Base-by-base conservation (phyloP, 2,329 filamentous ascomycete genomes). In the Fusarium phyllophilum region DNA sequence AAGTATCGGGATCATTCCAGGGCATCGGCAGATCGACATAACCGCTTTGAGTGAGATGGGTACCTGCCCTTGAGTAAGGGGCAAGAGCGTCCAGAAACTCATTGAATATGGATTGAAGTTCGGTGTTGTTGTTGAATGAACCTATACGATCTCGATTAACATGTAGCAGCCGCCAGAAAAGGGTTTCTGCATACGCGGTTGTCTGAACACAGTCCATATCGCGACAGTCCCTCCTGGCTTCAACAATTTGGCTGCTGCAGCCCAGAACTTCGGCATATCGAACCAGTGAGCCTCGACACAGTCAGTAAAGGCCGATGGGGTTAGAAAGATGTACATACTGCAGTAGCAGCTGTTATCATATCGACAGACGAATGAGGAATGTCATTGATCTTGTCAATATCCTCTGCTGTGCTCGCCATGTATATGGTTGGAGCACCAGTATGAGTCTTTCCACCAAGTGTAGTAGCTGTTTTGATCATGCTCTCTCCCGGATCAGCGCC, bases 261-360 rank as follows among this genome's bases (percentile, higher is more conserved):
- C 14, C 68, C 68, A 70, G 14, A 70, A 70, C 12, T 15, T 36
- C 8, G 54, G n/a, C 68, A 70, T 70, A 1, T 70, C 46, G 0
- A 70, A 70, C 68, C 68, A 70, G 7, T 70, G 68, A 9, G 68
- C 68, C 68, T n/a, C 0, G 0, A 1, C 0, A 8, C 2, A 4
- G 1, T 54, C 1, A 11, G 17, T 39, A 2, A 29, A 9, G 1
- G 6, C 4, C 7, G 1, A 4, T 7, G 1, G 13, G 0, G 3
- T 7, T 0, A 1, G 3, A 20, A 1, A 22, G 0, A 12, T 1
- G 1, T 6, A n/a, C 10, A 9, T 70, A 66, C 60, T 1, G 66
- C 60, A 31, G 68, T 61, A 1, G 60, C 66, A 31, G 52, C 66
- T 2, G 68, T 61, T 12, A 70, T 60, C 29, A 70, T 46, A 10